Base-by-base conservation (phyloP, 495 filamentous ascomycete genomes). In the Penicillium parvum region DNA sequence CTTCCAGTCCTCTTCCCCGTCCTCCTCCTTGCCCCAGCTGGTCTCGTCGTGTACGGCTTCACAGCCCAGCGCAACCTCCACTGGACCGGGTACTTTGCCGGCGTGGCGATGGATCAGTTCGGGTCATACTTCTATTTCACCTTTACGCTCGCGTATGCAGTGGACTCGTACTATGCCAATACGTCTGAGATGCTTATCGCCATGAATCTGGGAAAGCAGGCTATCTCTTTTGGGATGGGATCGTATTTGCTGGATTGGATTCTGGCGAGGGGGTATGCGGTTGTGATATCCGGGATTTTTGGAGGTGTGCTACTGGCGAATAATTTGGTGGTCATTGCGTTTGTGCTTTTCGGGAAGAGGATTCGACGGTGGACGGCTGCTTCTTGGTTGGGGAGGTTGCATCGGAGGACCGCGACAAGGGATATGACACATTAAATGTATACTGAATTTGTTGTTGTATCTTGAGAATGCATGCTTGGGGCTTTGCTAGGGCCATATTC, bases 191-290 rank as follows among this genome's bases (percentile, higher is more conserved):
- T 84, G 80, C 61, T 84, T 20, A 84, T 84, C 49, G 77, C 76
- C 3, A 82, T 84, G 77, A 82, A 82, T 46, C 50, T 84, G 17
- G 80, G 80, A n/a, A 84, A 84, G 45, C 77, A 82, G 56, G 72
- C 75, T 4, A 78, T 84, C 33, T 72, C 65, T 37, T 82, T 84
- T 47, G 80, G 77, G 2, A 77, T 82, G 65, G 77, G 79, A 4
- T 53, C 76, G 14, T 73, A 77, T 44, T 48, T 84, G 32, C 59
- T 84, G 15, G 64, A 72, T 40, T 84, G 79, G 80, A 75, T 82
- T 8, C 37, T 75, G 55, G 49, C 71, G 40, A 55, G 60, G 14
- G 80, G 79, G 6, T 82, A 79, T 53, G 76, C 65, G 2, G 68
- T 72, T 8, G 71, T 82, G 14, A 78, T 84, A 53, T 65, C 74